Base-by-base conservation (phyloP, 768 basidiomycete genomes). In the Gelatoporia subvermispora region DNA sequence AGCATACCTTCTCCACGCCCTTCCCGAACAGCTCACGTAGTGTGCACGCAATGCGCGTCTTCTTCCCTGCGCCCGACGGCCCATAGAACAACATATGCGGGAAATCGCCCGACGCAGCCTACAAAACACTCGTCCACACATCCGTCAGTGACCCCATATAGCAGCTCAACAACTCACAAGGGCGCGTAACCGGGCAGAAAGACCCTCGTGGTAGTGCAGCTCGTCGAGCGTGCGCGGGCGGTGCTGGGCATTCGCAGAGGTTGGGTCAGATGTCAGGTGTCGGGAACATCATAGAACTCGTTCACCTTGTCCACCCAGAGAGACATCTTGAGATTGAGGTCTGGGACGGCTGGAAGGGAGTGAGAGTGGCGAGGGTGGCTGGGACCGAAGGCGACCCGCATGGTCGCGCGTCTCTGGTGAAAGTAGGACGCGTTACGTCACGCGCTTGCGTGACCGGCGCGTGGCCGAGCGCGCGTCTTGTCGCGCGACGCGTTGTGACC, bases 61-160 rank as follows among this genome's bases (percentile, higher is more conserved):
- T 99, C 75, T 98, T 98, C 15, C 95, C 95, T 13, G 95, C 93
- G 18, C 95, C 95, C 3, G 90, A 90, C 8, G 95, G 95, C 0
- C 95, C 95, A 61, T 97, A 99, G 72, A 98, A 95, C 1, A 99
- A 79, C 72, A 96, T 84, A 64, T 99, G 95, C 8, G 95, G 95
- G 63, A 99, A 97, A 72, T 98, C 94, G 1, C 91, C 90, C 1
- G 90, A 85, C 1, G 82, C 78, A 0, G 94, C 85, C 90, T 93
- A 60, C 1, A 31, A 3, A 35, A 4, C 10, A 2, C 17, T 17
- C 35, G 34, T 11, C 1, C 2, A 8, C 1, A 35, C 20, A 24
- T 49, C 15, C 28, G 17, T 22, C 22, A 31, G 17, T 34, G 37
- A 25, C 22, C 16, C 16, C 3, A 15, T 15, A 38, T 22, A 23